Evolutionary conservation across 164 flowering plant genomes (phyloP), one percentile per base, ranked within the genome.

Genomic region (Stephania japonica): DNA sequence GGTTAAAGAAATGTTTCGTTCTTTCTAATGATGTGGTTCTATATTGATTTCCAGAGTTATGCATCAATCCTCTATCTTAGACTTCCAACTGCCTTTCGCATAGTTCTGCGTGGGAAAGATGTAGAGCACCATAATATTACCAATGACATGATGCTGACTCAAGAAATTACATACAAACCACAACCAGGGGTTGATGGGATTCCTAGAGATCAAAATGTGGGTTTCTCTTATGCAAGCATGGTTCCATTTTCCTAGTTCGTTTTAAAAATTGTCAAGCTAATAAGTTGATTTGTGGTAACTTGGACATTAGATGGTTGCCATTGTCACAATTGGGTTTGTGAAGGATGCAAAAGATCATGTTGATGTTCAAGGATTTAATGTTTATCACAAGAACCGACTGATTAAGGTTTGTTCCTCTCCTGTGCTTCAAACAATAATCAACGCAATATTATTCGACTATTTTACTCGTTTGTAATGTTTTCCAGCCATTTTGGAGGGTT

Each of bases 401-500:
- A 95, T 95, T 53, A 93, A 91, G 92, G 99, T 92, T 72, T 78
- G 38, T 32, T 32, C 38, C 38, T 0, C 38, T 32, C 38, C 38
- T 32, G 38, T 32, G 38, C 38, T 32, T 32, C 1, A 32, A 32
- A 32, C 38, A 32, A 32, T 32, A 32, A 32, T 32, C 38, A 2
- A 32, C 1, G 38, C 38, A 32, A 32, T 4, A 32, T 2, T 32
- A 32, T 32, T 32, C 4, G 38, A 32, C 38, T 32, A 32, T 32
- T 32, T 32, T 32, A 32, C 38, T 32, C 38, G 38, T 32, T 32
- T 32, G 38, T 32, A 4, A 32, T 32, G 38, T 32, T 32, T 32
- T 32, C 1, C 85, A 96, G 99, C 98, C 99, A 70, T 96, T 96
- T 77, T 93, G 99, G 99, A 96, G 99, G 86, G 82, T 93, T 19